Evolutionary conservation across 805 yeast genomes (phyloP), one percentile per base, ranked within the genome.

Genomic region (Cyberlindnera nakhonratchasimensis): DNA sequence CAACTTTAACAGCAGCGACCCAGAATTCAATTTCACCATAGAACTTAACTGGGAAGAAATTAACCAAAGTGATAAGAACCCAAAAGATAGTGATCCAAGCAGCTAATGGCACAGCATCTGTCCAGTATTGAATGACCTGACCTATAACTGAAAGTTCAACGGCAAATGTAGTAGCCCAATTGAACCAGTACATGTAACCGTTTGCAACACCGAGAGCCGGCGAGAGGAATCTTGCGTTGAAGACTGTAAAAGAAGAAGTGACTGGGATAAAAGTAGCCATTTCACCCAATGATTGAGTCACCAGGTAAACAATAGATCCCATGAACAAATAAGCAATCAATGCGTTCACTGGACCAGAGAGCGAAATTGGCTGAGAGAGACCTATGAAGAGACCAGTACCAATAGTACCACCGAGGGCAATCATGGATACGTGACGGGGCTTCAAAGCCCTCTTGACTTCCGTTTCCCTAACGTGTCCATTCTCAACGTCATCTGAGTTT

Each of bases 231-330:
- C 84, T 68, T 6, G 83, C 70, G 28, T 80, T 75, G 59, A 82
- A 83, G 34, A 80, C 85, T 23, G 85, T 75, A 64, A 82, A 81
- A 0, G 87, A 80, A 0, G 79, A 70, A 4, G 82, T 67, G 33
- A 80, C 75, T 6, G 90, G 90, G 16, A 83, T 79, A 52, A 75
- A 80, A 14, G 89, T 82, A 38, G 89, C 88, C 90, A 84, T 81
- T 62, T 84, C 91, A 55, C 89, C 90, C 41, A 84, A 65, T 2
- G 84, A 74, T 58, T 82, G 89, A 19, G 86, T 78, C 36, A 84
- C 83, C 11, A 75, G 71, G 51, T 70, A 80, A 1, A 80, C 86
- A 39, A 84, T 61, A 3, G 82, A 62, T 30, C 86, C 86, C 71
- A 82, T 79, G 62, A 81, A 80, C 13, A 77, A 40, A 53, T 79